Base-by-base conservation (phyloP, 2,329 filamentous ascomycete genomes). In the Intubia oerlemansii region DNA sequence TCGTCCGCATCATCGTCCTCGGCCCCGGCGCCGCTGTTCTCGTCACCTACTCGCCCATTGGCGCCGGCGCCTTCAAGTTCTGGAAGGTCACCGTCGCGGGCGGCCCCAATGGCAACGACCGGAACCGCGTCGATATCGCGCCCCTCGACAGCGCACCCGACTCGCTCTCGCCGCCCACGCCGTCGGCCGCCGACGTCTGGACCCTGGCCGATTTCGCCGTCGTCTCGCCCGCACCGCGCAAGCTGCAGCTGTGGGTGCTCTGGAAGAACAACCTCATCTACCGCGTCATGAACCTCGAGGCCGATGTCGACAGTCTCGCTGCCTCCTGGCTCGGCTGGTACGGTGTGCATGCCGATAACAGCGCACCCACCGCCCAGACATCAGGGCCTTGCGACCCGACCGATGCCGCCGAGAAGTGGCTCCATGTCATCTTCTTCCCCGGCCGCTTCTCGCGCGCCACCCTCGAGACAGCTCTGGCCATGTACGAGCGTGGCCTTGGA, bases 11-110 rank as follows among this genome's bases (percentile, higher is more conserved):
- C 12, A 59, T 84, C 30, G 66, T 71, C 10, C 57, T 52, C 23
- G 53, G 46, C 24, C 52, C 56, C 16, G 64, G 65, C 11, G 56
- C 56, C 30, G 54, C 61, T 22, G 46, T 67, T 10, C 65, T 85
- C 30, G 69, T 80, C 21, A 85, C 81, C 7, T 92, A 82, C 48
- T 93, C 84, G 9, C 85, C 88, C 1, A 69, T 88, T 37, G 77
- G 82, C 17, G 66, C 72, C 23, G 78, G 88, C 20, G 75, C 85
- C 44, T 95, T 98, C 60, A 95, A 92, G 48, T 84, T 98, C 45
- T 98, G 84, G 80, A 61, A 55, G 38, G 51, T 69, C n/a, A 66
- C 66, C 30, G 65, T 76, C 12, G 66, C 71, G 38, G 66, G 72
- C 30, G 63, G 63, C 39, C 59, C 75, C 14, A 17, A 16, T 24